Conservation (phyloP, 805 yeast species). For the Lipomyces sp. region DNA sequence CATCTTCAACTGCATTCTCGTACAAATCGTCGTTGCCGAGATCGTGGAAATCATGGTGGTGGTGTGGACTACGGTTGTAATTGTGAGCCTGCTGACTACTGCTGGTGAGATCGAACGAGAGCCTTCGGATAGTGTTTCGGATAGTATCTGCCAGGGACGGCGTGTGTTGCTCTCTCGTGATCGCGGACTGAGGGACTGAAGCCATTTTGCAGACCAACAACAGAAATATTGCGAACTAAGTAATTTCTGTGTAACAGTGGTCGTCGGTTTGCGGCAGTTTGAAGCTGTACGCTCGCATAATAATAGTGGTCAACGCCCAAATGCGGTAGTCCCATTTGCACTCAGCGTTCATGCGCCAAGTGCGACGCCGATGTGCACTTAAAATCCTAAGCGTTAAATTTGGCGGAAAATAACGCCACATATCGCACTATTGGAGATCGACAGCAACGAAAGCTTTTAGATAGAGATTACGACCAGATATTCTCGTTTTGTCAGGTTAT, state of each 20-base stretch:
- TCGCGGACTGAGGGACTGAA: background rate
- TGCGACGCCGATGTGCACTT: background rate
- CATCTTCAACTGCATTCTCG: constrained; percentile 12
- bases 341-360: background rate
- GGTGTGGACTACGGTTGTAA: constrained; percentile 25
- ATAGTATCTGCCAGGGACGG: constrained; percentile 32
- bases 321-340: background rate
- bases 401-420: background rate
- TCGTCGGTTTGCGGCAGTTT: background rate
- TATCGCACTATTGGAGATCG: no score
- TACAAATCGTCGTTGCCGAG: constrained; percentile 27
- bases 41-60: constrained; percentile 37
- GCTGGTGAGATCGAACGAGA: constrained; percentile 29
- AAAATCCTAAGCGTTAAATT: background rate
- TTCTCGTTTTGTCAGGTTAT: no score
- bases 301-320: background rate
- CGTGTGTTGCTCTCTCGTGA: constrained; percentile 6
- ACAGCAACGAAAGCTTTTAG: no score
- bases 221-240: background rate
- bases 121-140: constrained; percentile 36
- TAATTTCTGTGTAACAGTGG: background rate
- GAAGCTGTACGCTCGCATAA: no score
- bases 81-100: constrained; percentile 2
- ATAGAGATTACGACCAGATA: background rate
- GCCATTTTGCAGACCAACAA: background rate